Base-by-base conservation (phyloP, 1,284 basidiomycete genomes). In the Puccinia horiana region DNA sequence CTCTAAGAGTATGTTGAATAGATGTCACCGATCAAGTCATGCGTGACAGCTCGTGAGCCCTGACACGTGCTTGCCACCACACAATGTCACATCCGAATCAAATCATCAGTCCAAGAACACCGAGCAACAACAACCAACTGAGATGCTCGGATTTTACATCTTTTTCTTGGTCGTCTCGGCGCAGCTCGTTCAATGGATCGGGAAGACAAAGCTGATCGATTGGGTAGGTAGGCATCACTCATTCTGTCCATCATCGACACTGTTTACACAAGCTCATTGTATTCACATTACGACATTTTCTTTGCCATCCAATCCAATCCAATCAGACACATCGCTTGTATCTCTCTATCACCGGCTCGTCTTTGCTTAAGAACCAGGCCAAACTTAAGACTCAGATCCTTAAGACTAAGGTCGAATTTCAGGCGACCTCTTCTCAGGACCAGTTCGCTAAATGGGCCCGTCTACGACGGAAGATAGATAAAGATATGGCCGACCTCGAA, bases 391-490 rank as follows among this genome's bases (percentile, higher is more conserved):
- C 90, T 32, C 92, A 93, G 83, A 91, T 97, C 35, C 89, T 96
- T 58, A 87, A 89, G 44, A 92, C 91, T 75, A 96, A 96, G 88
- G 91, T 93, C 54, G 93, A 98, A 86, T 90, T 99, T 12, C 88
- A 92, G 82, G 91, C 92, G 85, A 99, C 96, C 42, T 95, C 93
- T 85, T 93, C 94, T 18, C 96, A 99, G 87, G 96, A 98, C 86
- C 93, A 99, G 86, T 99, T 99, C 87, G 94, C 96, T 23, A 98
- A 95, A 88, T 99, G 97, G 97, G 96, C 96, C 65, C 96, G 95
- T 88, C 88, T 99, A 85, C 89, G 93, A 85, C 88, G 97, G 84
- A 93, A 91, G 84, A 91, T 98, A 47, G 97, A 99, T 88, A 98
- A 97, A 88, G 93, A 93, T 6, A 87, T 97, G n/a, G 91, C 91